Conservation (phyloP, 2,329 filamentous ascomycete genomes). For the Colletotrichum somersetense region DNA sequence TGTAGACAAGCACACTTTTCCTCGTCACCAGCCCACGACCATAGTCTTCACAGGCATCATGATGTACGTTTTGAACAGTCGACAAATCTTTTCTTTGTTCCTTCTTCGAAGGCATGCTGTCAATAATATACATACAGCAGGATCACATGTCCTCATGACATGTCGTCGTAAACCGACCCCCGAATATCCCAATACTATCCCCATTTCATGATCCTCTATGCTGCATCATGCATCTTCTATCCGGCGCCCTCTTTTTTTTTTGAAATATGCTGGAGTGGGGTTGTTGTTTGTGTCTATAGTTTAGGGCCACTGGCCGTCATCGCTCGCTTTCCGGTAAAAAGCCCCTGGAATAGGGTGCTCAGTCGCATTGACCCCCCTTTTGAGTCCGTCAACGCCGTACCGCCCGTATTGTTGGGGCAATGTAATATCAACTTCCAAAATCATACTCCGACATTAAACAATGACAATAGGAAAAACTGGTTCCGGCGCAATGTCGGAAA, state of each 20-base stretch:
- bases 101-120: slow-evolving; percentile 20
- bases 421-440: slow-evolving; percentile 22
- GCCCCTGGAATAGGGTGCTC: slow-evolving; percentile 22
- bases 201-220: slow-evolving; percentile 42
- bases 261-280: slow-evolving; percentile 42
- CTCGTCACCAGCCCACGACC: background rate
- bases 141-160: slow-evolving; percentile 40
- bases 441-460: slow-evolving; percentile 8
- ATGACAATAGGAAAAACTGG: slow-evolving; percentile 30
- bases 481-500: slow-evolving; percentile 31
- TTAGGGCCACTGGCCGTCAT: slow-evolving; percentile 38
- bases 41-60: background rate
- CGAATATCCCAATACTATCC: slow-evolving; percentile 21
- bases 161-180: slow-evolving; percentile 33
- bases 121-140: slow-evolving; percentile 43
- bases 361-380: slow-evolving; percentile 35
- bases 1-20: too few relatives aligned
- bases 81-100: slow-evolving; percentile 4
- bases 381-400: slow-evolving; percentile 37
- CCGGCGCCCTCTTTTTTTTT: slow-evolving; percentile 39
- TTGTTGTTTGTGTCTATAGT: slow-evolving; percentile 37
- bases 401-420: background rate
- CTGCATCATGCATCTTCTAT: slow-evolving; percentile 38
- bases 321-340: slow-evolving; percentile 38
- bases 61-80: slow-evolving; percentile 10